Conservation (phyloP, 1,139 yeast species). For the Zygoascus meyerae region DNA sequence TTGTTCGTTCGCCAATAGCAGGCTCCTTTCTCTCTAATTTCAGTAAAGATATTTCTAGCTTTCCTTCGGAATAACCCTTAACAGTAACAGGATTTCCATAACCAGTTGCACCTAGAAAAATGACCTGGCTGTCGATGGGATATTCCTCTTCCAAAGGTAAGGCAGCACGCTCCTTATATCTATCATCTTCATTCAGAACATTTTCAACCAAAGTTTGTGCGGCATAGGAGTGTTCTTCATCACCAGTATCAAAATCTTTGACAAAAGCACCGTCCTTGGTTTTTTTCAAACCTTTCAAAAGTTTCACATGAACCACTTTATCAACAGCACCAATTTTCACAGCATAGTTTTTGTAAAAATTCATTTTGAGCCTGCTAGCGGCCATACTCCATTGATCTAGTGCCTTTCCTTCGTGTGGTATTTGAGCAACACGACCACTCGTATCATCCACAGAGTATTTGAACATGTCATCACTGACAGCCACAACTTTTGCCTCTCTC, state of each 20-base stretch:
- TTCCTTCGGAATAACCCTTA: constrained; percentile 46
- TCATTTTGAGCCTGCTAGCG: constrained; percentile 31
- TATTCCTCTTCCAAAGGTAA: constrained; percentile 75
- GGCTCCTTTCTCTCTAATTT: constrained; percentile 28
- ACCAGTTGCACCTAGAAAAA: constrained; percentile 83
- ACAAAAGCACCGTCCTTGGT: constrained; percentile 67
- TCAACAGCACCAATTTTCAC: constrained; percentile 49
- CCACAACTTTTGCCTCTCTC: constrained; percentile 68
- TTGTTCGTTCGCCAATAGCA: constrained; percentile 43
- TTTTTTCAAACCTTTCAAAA: constrained; percentile 76
- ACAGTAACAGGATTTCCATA: constrained; percentile 82
- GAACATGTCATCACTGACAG: constrained; percentile 52
- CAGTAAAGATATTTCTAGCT: constrained; percentile 33
- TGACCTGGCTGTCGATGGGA: constrained; percentile 64
- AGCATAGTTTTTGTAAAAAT: constrained; percentile 50
- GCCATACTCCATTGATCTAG: constrained; percentile 38
- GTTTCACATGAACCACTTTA: constrained; percentile 60
- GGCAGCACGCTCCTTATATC: constrained; percentile 71
- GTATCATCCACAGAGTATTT: constrained; percentile 42
- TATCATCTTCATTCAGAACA: constrained; percentile 65
- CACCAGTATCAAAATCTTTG: constrained; percentile 50
- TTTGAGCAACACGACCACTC: constrained; percentile 9
- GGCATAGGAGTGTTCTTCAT: constrained; percentile 47
- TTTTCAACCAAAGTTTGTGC: constrained; percentile 72
- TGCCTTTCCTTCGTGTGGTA: constrained; percentile 37